phyloP scores from a whole-genome alignment of 1,284 basidiomycete genomes.

The Heterobasidion irregulare region DNA sequence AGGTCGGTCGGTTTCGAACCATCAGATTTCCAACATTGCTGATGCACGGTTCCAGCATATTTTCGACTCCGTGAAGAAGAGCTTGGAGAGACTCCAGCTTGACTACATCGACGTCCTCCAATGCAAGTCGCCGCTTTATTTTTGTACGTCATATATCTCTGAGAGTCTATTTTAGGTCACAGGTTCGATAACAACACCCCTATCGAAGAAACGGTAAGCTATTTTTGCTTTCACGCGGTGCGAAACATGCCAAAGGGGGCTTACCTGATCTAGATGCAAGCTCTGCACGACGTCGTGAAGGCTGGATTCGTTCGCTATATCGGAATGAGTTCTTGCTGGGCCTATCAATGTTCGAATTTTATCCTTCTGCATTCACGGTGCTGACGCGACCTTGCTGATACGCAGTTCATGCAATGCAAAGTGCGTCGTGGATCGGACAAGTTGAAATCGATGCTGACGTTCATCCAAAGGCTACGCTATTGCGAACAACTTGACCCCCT shows the following conservation, averaged over 20 bases:
- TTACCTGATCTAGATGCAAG: conserved; percentile 4
- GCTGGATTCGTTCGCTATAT: conserved; percentile 7
- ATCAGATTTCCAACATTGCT: background rate
- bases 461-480: conserved; percentile 6
- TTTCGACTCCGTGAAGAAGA: conserved; percentile 1
- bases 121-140: background rate
- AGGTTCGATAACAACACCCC: conserved; percentile 1
- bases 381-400: background rate
- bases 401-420: conserved; percentile 7
- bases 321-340: conserved; percentile 7
- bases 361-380: background rate
- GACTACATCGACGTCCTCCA: conserved; percentile 3
- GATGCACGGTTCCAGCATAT: background rate
- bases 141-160: background rate
- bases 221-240: background rate
- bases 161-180: background rate
- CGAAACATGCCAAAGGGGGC: background rate
- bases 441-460: background rate
- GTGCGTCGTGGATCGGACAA: background rate
- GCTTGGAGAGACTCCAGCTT: background rate
- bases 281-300: conserved; percentile 7
- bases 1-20: background rate
- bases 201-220: conserved; percentile 1
- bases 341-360: conserved; percentile 6
- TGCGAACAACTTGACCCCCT: conserved; percentile 5